Evolutionary conservation across 2,329 filamentous ascomycete species (phyloP).

Genomic region (Diaporthe caulivora): DNA sequence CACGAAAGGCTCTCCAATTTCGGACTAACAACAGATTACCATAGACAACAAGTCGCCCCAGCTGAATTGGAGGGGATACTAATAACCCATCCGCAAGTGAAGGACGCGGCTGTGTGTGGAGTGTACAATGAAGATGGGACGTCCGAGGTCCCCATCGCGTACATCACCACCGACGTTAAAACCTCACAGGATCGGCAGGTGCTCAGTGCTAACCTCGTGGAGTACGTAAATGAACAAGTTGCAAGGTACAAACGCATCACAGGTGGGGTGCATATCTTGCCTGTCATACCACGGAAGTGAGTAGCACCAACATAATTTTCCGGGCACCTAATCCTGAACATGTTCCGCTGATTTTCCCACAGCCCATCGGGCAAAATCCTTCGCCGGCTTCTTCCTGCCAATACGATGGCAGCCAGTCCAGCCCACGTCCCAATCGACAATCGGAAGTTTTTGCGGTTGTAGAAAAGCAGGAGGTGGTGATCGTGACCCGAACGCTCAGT

Average conservation of each 20-base stretch:
- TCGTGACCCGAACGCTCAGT: background rate
- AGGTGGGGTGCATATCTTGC: conserved; percentile 28
- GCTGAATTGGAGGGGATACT: conserved; percentile 34
- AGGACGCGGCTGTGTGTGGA: conserved; percentile 35
- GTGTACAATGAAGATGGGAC: conserved; percentile 34
- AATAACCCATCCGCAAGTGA: conserved; percentile 28
- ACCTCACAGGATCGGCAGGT: background rate
- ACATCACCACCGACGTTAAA: conserved; percentile 22
- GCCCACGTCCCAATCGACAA: no score
- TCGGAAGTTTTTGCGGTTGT: background rate
- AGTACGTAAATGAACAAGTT: conserved; percentile 22
- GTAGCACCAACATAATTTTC: background rate
- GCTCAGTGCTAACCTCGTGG: conserved; percentile 7
- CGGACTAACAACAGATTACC: background rate
- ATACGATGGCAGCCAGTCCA: background rate
- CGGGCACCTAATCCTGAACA: background rate
- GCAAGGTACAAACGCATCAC: conserved; percentile 33
- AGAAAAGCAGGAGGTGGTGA: background rate
- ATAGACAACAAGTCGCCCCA: conserved; percentile 34
- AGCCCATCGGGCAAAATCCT: conserved; percentile 37
- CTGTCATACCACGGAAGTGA: conserved; percentile 35
- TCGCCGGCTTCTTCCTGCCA: conserved; percentile 33
- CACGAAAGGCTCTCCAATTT: background rate
- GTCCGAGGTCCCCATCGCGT: conserved; percentile 35
- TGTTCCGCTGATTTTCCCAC: background rate